Base-by-base conservation (phyloP, 2,329 filamentous ascomycete species). In the Mycosphaerella sp. region DNA sequence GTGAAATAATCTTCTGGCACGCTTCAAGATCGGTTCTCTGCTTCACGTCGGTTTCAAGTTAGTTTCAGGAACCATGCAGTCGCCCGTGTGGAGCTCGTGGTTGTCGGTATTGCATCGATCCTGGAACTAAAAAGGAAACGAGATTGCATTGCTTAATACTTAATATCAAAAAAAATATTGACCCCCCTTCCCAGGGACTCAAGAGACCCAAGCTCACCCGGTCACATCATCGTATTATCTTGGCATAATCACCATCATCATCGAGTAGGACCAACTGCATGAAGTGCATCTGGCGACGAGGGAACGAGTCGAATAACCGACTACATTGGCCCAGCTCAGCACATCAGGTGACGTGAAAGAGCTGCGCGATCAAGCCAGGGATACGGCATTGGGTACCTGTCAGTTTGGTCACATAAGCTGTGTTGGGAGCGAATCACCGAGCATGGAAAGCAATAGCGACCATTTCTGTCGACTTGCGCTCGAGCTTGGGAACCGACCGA, bases 11-110 rank as follows among this genome's bases (percentile, higher is more conserved):
- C 14, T 17, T 17, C 14, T 17, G 14, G 45, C 21, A 39, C 49
- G 54, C 54, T 26, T 17, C 8, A 56, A 52, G 45, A 48, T 51
- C 48, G 48, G 48, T 4, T 32, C 14, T 48, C 51, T 40, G 51
- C 49, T 49, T 48, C 51, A 52, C 32, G 43, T 52, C 49, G 48
- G 54, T 56, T 53, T 56, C 48, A 55, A 48, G 39, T 47, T 31
- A 31, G 45, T 48, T 48, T 38, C 42, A 40, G 44, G 31, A 39
- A 43, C 44, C 23, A 26, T 32, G 31, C 29, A 42, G 40, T 21
- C 6, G 47, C 14, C 29, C 31, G 17, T 42, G 44, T 45, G 53
- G 47, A 46, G 43, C 47, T 50, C 43, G 52, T 41, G 41, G 52
- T 36, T 43, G 45, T 8, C 42, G 44, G 48, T 34, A 29, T 23